Base-by-base conservation (phyloP, 306 rosid species). In the Cucurbita moschata region DNA sequence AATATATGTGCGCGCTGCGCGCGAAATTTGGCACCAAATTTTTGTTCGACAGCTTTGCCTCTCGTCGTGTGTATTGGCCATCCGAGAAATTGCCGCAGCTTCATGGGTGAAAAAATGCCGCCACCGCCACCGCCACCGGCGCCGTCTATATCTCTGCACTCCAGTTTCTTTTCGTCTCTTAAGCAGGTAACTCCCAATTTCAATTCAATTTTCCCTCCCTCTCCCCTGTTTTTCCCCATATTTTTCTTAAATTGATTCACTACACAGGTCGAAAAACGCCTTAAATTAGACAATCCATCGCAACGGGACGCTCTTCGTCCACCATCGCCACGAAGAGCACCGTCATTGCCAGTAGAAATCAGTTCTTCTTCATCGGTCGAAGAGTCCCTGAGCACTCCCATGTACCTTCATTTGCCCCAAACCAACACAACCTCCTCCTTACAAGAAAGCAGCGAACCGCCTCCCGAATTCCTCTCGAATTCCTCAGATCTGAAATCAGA, bases 141-240 rank as follows among this genome's bases (percentile, higher is more conserved):
- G 74, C 77, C 82, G 15, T 82, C 79, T 1, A 62, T 81, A 38
- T 81, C 86, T 39, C 71, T 81, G 71, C 92, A 84, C 81, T 80
- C 88, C 79, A 88, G 77, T 76, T 92, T 92, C 90, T 92, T 92
- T 79, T 84, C 87, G 30, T 90, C 98, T 18, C 85, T 92, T 0
- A 87, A 84, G 60, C 96, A 88, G 91, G 96, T 86, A 63, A 12
- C 10, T 10, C 63, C 23, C 38, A 3, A 23, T 38, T 53, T 10
- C 43, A 2, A 51, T n/a, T 23, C 39, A 67, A 14, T 75, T 62
- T 77, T 10, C 35, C 47, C 47, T 43, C 47, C 35, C 35, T 43
- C 47, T 43, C 47, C 11, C 46, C 47, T 50, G 39, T 11, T n/a
- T 55, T 11, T 52, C 19, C 21, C 14, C 58, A 64, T 39, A 7